Evolutionary conservation across 768 basidiomycete species (phyloP), one percentile per base, ranked within the genome.

Genomic region (Russula earlei): DNA sequence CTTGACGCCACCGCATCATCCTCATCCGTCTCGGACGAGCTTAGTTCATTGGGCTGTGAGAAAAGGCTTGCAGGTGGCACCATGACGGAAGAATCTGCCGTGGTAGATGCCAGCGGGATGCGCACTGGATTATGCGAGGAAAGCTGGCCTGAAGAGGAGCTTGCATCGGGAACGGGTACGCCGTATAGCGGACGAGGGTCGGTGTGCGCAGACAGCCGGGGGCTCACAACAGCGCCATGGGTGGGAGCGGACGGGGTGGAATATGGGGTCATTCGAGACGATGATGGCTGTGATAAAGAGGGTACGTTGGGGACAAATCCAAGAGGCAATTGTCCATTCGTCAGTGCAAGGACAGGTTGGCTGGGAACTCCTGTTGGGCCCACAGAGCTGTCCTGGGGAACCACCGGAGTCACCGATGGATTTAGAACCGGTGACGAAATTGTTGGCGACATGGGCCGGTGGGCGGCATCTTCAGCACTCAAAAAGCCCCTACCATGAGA

Each of bases 21-120:
- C 29, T 61, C 59, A 19, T 59, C 58, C 36, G 61, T 62, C 24
- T 62, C 61, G 10, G 53, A 52, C 9, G 54, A 50, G 41, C 59
- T 54, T 20, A 42, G 46, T 9, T 46, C 58, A 34, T 40, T 49
- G 24, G 54, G 47, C n/a, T 29, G 53, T n/a, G 58, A 50, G 59
- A 60, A 55, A 27, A 62, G 52, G 52, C 59, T 61, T 5, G 49
- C 20, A 9, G 44, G 48, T 36, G 62, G 62, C 4, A 60, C 54
- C 38, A 62, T 49, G 43, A 44, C 48, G 8, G 55, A 54, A 14
- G 62, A 44, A 27, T 46, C 52, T 24, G 48, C 52, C 24, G 49
- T 51, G 36, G 51, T 59, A 27, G 54, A 41, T 22, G 61, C 24
- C 27, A 40, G 12, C 14, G 61, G 51, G 22, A 53, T 49, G 33